These are phyloP conservation scores for Neurospora sp. DNA, from an alignment of 2,329 filamentous ascomycete genomes.

Conservation along the genomic window DNA sequence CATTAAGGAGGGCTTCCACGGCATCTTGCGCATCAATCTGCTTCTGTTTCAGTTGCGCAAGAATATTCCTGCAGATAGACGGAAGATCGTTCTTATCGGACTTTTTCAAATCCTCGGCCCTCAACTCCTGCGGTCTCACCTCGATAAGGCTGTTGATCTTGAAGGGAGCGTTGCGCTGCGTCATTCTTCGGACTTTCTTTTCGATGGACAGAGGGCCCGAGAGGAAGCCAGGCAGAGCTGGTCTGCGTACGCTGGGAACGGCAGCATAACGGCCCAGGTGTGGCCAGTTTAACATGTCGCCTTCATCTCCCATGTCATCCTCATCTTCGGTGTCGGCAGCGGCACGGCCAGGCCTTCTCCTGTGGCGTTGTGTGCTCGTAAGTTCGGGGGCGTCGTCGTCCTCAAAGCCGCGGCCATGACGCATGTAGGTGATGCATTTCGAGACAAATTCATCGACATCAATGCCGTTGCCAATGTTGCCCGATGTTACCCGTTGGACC, in stretches of 20 bases:
- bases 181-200: slow-evolving; percentile 64
- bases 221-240: slow-evolving; percentile 71
- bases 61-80: slow-evolving; percentile 65
- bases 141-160: slow-evolving; percentile 58
- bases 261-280: slow-evolving; percentile 71
- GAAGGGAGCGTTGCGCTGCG: slow-evolving; percentile 61
- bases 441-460: slow-evolving; percentile 88
- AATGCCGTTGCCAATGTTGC: slow-evolving; percentile 62
- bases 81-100: slow-evolving; percentile 74
- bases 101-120: slow-evolving; percentile 61
- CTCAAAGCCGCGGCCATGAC: slow-evolving; percentile 46
- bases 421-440: slow-evolving; percentile 85
- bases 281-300: slow-evolving; percentile 77
- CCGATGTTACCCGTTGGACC: slow-evolving; percentile 62
- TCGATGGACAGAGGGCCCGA: slow-evolving; percentile 83
- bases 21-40: slow-evolving; percentile 36
- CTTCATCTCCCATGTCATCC: slow-evolving; percentile 58
- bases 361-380: slow-evolving; percentile 37
- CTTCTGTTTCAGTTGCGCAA: slow-evolving; percentile 44
- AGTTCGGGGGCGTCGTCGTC: slow-evolving; percentile 41
- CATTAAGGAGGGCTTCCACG: slow-evolving; percentile 25
- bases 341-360: slow-evolving; percentile 28
- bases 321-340: slow-evolving; percentile 43
- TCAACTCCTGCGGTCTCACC: slow-evolving; percentile 68
- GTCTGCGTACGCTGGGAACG: slow-evolving; percentile 61